phyloP scores from a whole-genome alignment of 352 stramenopile species.

The Phytopythium delawarense region DNA sequence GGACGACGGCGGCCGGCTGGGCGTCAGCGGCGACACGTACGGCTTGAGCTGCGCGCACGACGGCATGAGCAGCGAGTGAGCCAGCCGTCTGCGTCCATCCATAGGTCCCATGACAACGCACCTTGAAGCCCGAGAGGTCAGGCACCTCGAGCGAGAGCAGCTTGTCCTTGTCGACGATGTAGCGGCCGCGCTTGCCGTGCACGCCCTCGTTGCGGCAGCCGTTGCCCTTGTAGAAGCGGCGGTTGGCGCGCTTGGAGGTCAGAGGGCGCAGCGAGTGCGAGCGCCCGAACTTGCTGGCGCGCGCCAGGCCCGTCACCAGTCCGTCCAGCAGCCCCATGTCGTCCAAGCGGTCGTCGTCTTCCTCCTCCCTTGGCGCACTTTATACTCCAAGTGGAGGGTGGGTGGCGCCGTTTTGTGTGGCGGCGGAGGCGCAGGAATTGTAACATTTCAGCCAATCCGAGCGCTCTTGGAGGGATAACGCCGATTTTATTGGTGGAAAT shows the following conservation, averaged over 20 bases:
- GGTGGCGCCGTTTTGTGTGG: background rate
- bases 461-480: too few species aligned
- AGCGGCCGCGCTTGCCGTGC: slow-evolving; percentile 90
- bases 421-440: background rate
- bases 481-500: slow-evolving; percentile 11
- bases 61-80: background rate
- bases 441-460: slow-evolving; percentile 15
- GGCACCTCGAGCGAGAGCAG: slow-evolving; percentile 91
- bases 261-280: slow-evolving; percentile 86
- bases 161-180: slow-evolving; percentile 90
- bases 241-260: slow-evolving; percentile 91
- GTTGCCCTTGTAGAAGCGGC: slow-evolving; percentile 96
- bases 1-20: slow-evolving; percentile 41
- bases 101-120: slow-evolving; percentile 13
- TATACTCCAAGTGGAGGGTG: background rate
- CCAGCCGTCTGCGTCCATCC: slow-evolving; percentile 1
- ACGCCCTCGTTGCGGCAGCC: slow-evolving; percentile 91
- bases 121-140: slow-evolving; percentile 92
- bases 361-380: slow-evolving; percentile 1
- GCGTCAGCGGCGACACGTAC: slow-evolving; percentile 78
- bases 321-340: slow-evolving; percentile 75
- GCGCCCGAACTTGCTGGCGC: slow-evolving; percentile 82
- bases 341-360: background rate
- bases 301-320: slow-evolving; percentile 63
- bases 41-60: slow-evolving; percentile 59